Evolutionary conservation across 495 filamentous ascomycete genomes (phyloP), one percentile per base, ranked within the genome.

Genomic region (Penicillium pulvis): DNA sequence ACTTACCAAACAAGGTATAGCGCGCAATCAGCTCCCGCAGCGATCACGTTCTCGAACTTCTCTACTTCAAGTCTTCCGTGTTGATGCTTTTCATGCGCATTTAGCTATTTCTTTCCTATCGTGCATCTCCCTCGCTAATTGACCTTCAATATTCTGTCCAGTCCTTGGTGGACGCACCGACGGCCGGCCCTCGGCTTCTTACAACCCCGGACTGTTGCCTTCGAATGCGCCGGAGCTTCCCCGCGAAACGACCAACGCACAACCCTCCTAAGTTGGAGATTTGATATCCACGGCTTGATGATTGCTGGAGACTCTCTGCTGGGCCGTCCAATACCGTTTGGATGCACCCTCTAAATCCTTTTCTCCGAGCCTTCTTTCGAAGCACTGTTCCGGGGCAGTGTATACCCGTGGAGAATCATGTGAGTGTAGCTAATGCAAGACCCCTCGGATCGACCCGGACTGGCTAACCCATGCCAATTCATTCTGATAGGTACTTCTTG

Each of bases 331-430:
- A 73, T 64, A 77, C 66, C 75, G 75, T 74, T 79, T 91, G 93
- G 90, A 97, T 98, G 93, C 93, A 93, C 87, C 91, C 94, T 79
- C 86, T 98, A 87, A 99, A 98, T 77, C 94, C 95, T 71, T 97
- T 96, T 76, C 84, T 99, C 70, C 87, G 90, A 81, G 90, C 95
- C 80, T 97, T 98, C 89, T 96, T 97, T 83, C 90, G 91, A 79
- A 97, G 91, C 82, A 84, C 90, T 71, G 83, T 97, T 66, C 92
- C 91, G 56, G 79, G 90, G 71, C 95, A 97, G 86, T 98, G 95
- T 82, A 83, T 88, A 67, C 94, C 93, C 48, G 83, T 92, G 56
- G 88, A 94, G 73, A 90, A 93, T 71, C 90, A 98, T 82, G 90
- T 90, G 79, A 63, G 83, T 56, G 33, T 35, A 41, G 39, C 39